These are phyloP conservation scores for Onygenales sp. DNA, from an alignment of 2,329 filamentous ascomycete genomes.

Conservation along the genomic window DNA sequence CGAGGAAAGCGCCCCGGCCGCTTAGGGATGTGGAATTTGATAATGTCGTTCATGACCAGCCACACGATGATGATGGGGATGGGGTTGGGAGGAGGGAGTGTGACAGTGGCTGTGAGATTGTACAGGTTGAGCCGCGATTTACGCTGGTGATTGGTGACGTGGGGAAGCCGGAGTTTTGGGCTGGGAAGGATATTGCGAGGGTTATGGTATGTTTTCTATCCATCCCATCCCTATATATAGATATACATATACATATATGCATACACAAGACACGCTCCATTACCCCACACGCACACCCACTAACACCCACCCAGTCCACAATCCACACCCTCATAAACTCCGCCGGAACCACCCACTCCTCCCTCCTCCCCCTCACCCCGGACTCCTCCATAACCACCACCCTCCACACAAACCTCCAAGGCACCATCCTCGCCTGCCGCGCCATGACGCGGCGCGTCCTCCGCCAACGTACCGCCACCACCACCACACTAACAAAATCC, in stretches of 20 bases:
- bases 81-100: neutral
- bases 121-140: neutral
- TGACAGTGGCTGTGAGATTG: conserved; percentile 1
- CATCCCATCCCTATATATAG: neutral
- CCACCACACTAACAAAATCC: conserved; percentile 48
- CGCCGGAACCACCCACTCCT: conserved; percentile 61
- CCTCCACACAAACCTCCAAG: conserved; percentile 59
- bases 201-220: conserved; percentile 22
- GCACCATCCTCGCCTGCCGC: conserved; percentile 31
- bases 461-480: conserved; percentile 12
- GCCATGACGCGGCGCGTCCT: conserved; percentile 26
- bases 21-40: neutral
- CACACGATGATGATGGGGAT: neutral
- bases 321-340: conserved; percentile 65
- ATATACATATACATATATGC: neutral
- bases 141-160: conserved; percentile 27
- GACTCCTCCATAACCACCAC: conserved; percentile 46
- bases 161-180: conserved; percentile 16
- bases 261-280: conserved; percentile 5
- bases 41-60: neutral
- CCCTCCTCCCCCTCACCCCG: conserved; percentile 50
- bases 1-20: neutral
- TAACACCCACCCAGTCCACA: conserved; percentile 15
- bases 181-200: conserved; percentile 25
- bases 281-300: neutral